Percentiles rank a stretch among this genome's conserved stretches.
Evolutionary conservation across 1,284 basidiomycete genomes (phyloP).

Genomic region (Pterulicium gracile): DNA sequence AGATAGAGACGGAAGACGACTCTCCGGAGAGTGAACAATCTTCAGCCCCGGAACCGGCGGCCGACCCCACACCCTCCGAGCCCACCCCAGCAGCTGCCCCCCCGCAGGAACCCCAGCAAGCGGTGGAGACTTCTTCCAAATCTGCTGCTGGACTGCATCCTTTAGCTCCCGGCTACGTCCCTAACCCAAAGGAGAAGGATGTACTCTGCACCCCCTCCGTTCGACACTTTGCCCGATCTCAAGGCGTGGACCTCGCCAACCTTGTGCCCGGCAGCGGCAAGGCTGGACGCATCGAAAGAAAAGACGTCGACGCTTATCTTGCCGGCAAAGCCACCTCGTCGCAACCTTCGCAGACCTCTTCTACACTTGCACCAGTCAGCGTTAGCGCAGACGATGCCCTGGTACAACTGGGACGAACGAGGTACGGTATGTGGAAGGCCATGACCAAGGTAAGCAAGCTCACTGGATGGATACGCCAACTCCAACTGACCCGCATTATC

Average conservation of each 20-base stretch:
- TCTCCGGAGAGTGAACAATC: constrained; percentile 11
- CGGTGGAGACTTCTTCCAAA: constrained; percentile 8
- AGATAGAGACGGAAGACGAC: constrained; percentile 72
- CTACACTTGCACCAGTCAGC: constrained; percentile 9
- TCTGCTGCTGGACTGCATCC: constrained; percentile 36
- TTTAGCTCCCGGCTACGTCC: constrained; percentile 46
- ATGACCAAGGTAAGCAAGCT: constrained; percentile 55
- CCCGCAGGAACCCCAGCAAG: constrained; percentile 11
- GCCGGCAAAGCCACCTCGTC: constrained; percentile 9
- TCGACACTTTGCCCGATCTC: constrained; percentile 63
- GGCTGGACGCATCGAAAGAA: constrained; percentile 66
- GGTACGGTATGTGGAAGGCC: constrained; percentile 81
- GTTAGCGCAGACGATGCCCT: constrained; percentile 30
- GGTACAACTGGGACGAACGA: constrained; percentile 68
- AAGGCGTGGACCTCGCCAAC: constrained; percentile 46
- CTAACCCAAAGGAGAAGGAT: constrained; percentile 12
- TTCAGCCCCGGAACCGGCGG: constrained; percentile 10
- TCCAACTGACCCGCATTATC: constrained; percentile 7
- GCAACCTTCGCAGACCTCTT: constrained; percentile 5
- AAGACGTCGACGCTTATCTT: constrained; percentile 60
- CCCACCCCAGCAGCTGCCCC: constrained; percentile 11
- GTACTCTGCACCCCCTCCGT: constrained; percentile 71
- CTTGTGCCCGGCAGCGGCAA: constrained; percentile 67
- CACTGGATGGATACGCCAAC: too few species aligned
- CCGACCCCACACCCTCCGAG: constrained; percentile 9